Evolutionary conservation across 2,329 filamentous ascomycete genomes (phyloP), one percentile per base, ranked within the genome.

Genomic region (Lachnellula arida): DNA sequence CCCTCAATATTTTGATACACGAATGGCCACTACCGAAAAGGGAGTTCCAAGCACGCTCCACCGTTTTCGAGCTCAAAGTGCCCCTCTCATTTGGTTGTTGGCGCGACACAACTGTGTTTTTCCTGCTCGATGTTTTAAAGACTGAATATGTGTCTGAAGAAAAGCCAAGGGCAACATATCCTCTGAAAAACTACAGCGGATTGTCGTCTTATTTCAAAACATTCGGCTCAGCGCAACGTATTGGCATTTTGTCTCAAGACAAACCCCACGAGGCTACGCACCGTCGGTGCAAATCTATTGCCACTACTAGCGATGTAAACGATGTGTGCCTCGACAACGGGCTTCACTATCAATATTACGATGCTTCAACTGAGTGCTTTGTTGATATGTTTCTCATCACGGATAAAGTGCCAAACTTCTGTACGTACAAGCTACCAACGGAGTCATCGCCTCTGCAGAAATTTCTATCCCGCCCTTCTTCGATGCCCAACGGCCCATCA

Each of bases 1-100:
- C 4, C 0, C 53, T 86, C 0, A 40, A 37, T 0, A 84, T 86
- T 14, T 1, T 43, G 0, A 63, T 81, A 12, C 72, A 82, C 58
- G 82, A 85, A 63, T 84, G 80, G 81, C 81, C 82, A 0, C 67
- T 85, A 0, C 75, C 80, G 0, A 42, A 19, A 15, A 15, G 71
- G 0, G 0, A 44, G 0, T 5, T 57, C 0, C 15, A 71, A 11
- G 72, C 72, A 0, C 75, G 78, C 55, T 71, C 78, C 0, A 72
- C 74, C 0, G 70, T 84, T 0, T 85, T 85, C 50, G 81, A 85
- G 60, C 66, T 84, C 0, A 49, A 58, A 0, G 54, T 73, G 0
- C 80, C 80, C 0, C 6, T 34, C 0, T 44, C 63, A 0, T 78
- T 80, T 46, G 64, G 64, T 0, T 37, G 62, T 3, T 84, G 81